Evolutionary conservation across 176 grass and related monocot species (phyloP).

Genomic region (Musa beccarii): DNA sequence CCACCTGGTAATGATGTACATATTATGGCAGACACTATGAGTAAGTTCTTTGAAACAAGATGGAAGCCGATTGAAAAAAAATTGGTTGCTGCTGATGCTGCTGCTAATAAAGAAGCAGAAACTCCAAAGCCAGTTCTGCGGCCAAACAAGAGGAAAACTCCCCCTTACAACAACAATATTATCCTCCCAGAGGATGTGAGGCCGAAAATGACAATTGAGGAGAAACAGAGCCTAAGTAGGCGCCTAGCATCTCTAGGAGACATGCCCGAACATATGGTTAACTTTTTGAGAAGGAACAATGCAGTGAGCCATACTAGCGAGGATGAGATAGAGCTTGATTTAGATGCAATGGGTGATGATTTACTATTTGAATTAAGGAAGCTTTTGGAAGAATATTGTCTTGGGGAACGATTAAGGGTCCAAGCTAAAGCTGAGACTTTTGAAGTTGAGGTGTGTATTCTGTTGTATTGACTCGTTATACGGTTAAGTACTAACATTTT

Average conservation of each 20-base stretch:
- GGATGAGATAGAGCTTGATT: constrained; percentile 78
- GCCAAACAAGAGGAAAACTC: constrained; percentile 69
- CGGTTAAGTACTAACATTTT: constrained; percentile 1
- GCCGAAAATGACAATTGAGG: constrained; percentile 46
- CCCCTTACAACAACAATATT: constrained; percentile 31
- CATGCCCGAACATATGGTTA: constrained; percentile 57
- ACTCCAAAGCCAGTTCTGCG: constrained; percentile 39
- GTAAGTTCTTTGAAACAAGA: constrained; percentile 70
- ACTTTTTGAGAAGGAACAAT: constrained; percentile 58
- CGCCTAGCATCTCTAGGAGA: constrained; percentile 51
- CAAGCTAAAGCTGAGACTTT: constrained; percentile 42
- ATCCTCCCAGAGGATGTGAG: constrained; percentile 26
- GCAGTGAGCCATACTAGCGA: constrained; percentile 44
- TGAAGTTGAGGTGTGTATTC: constrained; percentile 51
- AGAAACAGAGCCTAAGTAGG: constrained; percentile 53
- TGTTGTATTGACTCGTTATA: not conserved
- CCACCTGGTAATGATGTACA: constrained; percentile 58
- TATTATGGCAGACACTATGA: constrained; percentile 71
- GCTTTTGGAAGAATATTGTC: constrained; percentile 72
- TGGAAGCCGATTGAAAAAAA: constrained; percentile 91
- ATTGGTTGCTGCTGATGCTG: constrained; percentile 22
- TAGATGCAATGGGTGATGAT: constrained; percentile 60
- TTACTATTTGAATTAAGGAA: constrained; percentile 62
- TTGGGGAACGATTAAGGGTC: constrained; percentile 24
- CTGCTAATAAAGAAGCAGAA: constrained; percentile 40